phyloP scores from a whole-genome alignment of 2,329 filamentous ascomycete species.

The Penicillium sp. region DNA sequence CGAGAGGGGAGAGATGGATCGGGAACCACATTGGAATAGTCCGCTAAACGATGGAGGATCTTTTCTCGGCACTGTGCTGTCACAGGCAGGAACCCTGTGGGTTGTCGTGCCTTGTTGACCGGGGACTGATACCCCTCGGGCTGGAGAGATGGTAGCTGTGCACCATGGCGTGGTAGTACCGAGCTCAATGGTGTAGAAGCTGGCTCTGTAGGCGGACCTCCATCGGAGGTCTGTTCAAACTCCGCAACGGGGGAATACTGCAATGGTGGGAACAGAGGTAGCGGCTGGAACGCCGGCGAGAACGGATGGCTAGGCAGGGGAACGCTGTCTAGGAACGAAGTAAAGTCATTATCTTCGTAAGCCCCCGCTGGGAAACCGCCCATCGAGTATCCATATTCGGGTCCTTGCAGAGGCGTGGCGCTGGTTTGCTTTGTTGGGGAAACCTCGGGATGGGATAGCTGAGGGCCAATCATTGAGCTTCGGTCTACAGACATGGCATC shows the following conservation, averaged over 20 bases:
- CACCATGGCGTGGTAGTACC: slow-evolving; percentile 33
- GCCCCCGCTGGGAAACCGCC: slow-evolving; percentile 11
- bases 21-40: slow-evolving; percentile 30
- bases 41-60: slow-evolving; percentile 20
- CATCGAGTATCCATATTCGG: slow-evolving; percentile 24
- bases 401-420: slow-evolving; percentile 18
- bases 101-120: slow-evolving; percentile 24
- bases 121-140: slow-evolving; percentile 29
- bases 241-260: slow-evolving; percentile 27
- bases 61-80: slow-evolving; percentile 33
- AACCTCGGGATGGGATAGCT: slow-evolving; percentile 9
- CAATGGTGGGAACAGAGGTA: slow-evolving; percentile 32
- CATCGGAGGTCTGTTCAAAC: slow-evolving; percentile 24
- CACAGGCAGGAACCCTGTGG: slow-evolving; percentile 30
- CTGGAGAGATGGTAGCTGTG: slow-evolving; percentile 34
- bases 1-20: slow-evolving; percentile 30
- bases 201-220: slow-evolving; percentile 13
- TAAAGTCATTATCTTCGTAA: slow-evolving; percentile 36
- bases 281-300: slow-evolving; percentile 34
- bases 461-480: slow-evolving; percentile 11
- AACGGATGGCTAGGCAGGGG: slow-evolving; percentile 34
- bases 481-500: slow-evolving; percentile 10
- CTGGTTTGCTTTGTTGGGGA: slow-evolving; percentile 20
- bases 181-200: slow-evolving; percentile 28
- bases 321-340: slow-evolving; percentile 36